A percentile compares a stretch with the other conserved stretches of the same genome.
These are phyloP conservation scores for Globisporangium abappressorium DNA, from an alignment of 352 stramenopile species.

Conservation along the genomic window DNA sequence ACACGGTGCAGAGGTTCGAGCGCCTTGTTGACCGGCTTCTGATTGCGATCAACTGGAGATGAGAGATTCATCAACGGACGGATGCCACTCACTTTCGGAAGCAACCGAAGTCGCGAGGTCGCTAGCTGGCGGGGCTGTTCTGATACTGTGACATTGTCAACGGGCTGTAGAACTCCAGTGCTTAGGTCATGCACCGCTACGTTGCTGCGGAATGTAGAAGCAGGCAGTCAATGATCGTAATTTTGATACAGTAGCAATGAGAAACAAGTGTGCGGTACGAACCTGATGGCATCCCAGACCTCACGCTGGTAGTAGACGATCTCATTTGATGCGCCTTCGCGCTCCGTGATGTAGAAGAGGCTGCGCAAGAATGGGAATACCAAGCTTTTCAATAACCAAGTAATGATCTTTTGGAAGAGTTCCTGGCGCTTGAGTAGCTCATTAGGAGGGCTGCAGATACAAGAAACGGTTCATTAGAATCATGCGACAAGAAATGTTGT, in stretches of 20 bases:
- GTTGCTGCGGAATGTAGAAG: constrained; percentile 21
- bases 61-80: constrained; percentile 82
- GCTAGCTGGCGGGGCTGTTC: constrained; percentile 27
- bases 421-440: constrained; percentile 43
- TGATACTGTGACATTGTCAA: constrained; percentile 4
- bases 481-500: neutral
- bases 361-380: constrained; percentile 60
- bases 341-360: constrained; percentile 76
- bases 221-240: neutral
- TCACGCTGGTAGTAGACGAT: constrained; percentile 63
- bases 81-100: constrained; percentile 65
- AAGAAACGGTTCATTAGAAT: neutral
- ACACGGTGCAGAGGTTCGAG: constrained; percentile 60
- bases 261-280: constrained; percentile 14
- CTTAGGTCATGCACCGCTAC: constrained; percentile 51
- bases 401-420: constrained; percentile 39
- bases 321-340: constrained; percentile 64
- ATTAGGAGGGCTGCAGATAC: constrained; percentile 41
- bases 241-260: neutral
- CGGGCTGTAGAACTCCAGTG: constrained; percentile 32
- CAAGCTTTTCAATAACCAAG: constrained; percentile 39
- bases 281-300: constrained; percentile 67
- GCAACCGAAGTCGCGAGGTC: constrained; percentile 52
- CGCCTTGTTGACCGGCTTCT: constrained; percentile 53
- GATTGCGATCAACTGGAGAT: constrained; percentile 21